A percentile compares a stretch with the other conserved stretches of the same genome.
phyloP scores from a whole-genome alignment of 2,329 filamentous ascomycete species.

The Meredithiella fracta region DNA sequence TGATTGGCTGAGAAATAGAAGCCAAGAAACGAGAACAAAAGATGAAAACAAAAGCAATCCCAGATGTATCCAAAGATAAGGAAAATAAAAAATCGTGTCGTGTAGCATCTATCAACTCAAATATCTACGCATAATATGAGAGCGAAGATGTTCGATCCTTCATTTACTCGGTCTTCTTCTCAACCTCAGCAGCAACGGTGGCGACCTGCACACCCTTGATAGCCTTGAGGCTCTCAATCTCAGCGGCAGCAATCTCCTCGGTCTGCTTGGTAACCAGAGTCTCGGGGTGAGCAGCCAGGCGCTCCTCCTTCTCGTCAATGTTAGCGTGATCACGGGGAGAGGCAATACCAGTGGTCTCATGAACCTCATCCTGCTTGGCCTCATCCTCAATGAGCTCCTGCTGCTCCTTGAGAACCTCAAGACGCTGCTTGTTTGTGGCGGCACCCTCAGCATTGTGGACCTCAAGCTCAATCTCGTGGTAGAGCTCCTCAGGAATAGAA shows the following conservation, averaged over 20 bases:
- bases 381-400: conserved; percentile 96
- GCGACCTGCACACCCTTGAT: conserved; percentile 4
- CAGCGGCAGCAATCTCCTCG: conserved; percentile 15
- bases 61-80: not conserved
- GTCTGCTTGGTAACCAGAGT: conserved; percentile 38
- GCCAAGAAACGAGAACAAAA: not conserved
- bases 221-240: conserved; percentile 11
- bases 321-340: conserved; percentile 74
- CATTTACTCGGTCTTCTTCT: conserved; percentile 19
- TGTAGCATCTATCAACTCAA: not conserved
- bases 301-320: conserved; percentile 87
- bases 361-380: conserved; percentile 75
- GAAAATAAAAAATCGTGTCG: not conserved
- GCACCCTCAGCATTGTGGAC: conserved; percentile 93
- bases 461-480: conserved; percentile 98
- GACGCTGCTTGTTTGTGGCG: conserved; percentile 95
- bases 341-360: conserved; percentile 55
- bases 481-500: conserved; percentile 91
- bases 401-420: conserved; percentile 96
- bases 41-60: not conserved
- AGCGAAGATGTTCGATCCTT: not conserved
- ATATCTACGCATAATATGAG: not conserved
- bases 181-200: conserved; percentile 15
- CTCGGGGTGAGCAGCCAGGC: conserved; percentile 35
- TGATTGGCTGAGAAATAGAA: not conserved